Base-by-base conservation (phyloP, 176 grass and related monocot genomes). In the Oryza longistaminata region DNA sequence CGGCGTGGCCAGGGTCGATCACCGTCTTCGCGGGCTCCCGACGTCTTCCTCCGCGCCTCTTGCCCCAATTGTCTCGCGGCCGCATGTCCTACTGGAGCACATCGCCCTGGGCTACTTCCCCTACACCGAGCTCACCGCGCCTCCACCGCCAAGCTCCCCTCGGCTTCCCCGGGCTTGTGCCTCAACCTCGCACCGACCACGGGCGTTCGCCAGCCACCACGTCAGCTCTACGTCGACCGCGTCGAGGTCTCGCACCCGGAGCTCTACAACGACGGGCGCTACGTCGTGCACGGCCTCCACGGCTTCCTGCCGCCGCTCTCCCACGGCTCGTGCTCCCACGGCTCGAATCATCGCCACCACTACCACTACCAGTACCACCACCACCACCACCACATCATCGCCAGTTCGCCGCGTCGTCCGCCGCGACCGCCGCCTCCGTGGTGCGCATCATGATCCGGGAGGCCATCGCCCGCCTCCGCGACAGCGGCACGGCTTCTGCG, bases 221-320 rank as follows among this genome's bases (percentile, higher is more conserved):
- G 48, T 75, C 50, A 95, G 68, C 64, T 95, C 52, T 93, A 76
- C 75, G 81, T 93, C 64, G 80, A 95, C 50, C 91, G 88, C 83
- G 80, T 93, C 39, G 81, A 91, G 86, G 55, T 93, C 53, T 82
- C 93, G 25, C 76, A 82, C 66, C 93, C 91, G 0, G 93, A 95
- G 84, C 83, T 93, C 24, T 89, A 93, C 91, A 90, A 93, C 83
- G 87, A 95, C 73, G 88, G 88, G 17, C 91, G 82, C 74, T 92
- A 93, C 86, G 76, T 93, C 40, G 67, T 95, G 39, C 93, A 95
- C 79, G 93, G 93, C 49, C 81, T 93, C 49, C 79, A 62, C 71
- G 77, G 86, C 25, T 82, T 93, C 80, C 19, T 93, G 31, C 67
- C 77, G 19, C 91, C 88, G 6, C 88, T 93, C 43, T 93, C 93